Conservation (phyloP, 306 rosid species). For the Vigna mungo region DNA sequence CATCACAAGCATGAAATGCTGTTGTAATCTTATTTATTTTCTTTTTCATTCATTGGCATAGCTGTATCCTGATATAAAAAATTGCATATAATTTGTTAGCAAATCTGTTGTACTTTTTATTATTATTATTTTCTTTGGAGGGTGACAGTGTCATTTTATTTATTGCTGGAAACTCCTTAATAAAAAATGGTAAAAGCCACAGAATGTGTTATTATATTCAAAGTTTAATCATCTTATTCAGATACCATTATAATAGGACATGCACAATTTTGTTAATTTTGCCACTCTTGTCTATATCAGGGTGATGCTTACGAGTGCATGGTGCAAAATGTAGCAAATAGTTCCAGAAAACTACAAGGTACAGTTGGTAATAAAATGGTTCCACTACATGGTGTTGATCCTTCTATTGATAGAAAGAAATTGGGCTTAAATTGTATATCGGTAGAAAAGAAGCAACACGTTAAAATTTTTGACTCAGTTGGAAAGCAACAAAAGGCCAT, state of each 20-base stretch:
- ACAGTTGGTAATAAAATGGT: slow-evolving; percentile 45
- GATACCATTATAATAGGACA: slow-evolving; percentile 19
- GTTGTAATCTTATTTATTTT: slow-evolving; percentile 8
- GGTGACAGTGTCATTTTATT: neutral
- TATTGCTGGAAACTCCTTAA: slow-evolving; percentile 29
- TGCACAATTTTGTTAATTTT: slow-evolving; percentile 42
- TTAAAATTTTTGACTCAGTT: slow-evolving; percentile 41
- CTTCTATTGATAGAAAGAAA: slow-evolving; percentile 55
- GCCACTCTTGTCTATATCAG: slow-evolving; percentile 56
- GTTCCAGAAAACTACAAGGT: slow-evolving; percentile 57
- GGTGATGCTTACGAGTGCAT: slow-evolving; percentile 54
- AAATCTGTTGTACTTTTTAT: slow-evolving; percentile 5
- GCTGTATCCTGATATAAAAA: slow-evolving; percentile 18
- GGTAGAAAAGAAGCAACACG: slow-evolving; percentile 52
- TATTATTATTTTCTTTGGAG: neutral
- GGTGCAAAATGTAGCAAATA: slow-evolving; percentile 51
- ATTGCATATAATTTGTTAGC: slow-evolving; percentile 4
- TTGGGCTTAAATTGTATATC: slow-evolving; percentile 52
- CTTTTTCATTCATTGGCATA: slow-evolving; percentile 8
- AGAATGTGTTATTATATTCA: slow-evolving; percentile 30
- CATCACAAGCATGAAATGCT: slow-evolving; percentile 26
- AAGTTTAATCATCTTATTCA: slow-evolving; percentile 31
- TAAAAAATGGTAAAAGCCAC: slow-evolving; percentile 8
- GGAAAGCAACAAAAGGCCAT: slow-evolving; percentile 51
- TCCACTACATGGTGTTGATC: slow-evolving; percentile 50